Base-by-base conservation (phyloP, 208 protist species). In the Trypanosomatidae sp. region DNA sequence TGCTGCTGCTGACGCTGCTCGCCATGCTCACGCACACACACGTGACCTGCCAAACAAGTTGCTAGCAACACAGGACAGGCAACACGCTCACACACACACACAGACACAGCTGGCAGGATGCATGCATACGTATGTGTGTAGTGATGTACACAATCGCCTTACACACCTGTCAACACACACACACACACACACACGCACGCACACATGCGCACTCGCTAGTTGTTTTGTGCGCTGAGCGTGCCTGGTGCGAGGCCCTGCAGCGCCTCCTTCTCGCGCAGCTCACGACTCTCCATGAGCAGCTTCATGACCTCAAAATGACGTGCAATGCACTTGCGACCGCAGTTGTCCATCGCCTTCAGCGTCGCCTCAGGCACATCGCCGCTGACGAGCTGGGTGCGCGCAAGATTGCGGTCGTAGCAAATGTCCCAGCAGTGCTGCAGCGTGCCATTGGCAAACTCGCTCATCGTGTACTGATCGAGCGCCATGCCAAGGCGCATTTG, bases 281-380 rank as follows among this genome's bases (percentile, higher is more conserved):
- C 68, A 5, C 70, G 57, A 2, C 59, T 53, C n/a, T 58, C 74
- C 25, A 63, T 64, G 55, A 87, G 71, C 33, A 93, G 48, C 26
- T 69, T 70, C 77, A 93, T 77, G 40, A 85, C 79, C 35, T 93
- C 85, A 51, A 93, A 93, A 37, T 93, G 62, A 0, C 85, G 60
- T 4, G 71, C 76, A 20, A 89, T 64, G 43, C 85, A 93, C 75
- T 93, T 93, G 4, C 80, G 85, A 45, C 51, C 61, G 52, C 85
- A 93, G 28, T 76, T 77, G 23, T 90, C 71, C 71, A 88, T 85
- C 62, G 76, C 72, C 7, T 67, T 63, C 20, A 69, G 10, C 33
- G 76, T 83, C 18, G 50, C 39, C 42, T 90, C 77, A 0, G 70
- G 37, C 19, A 86, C 2, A 2, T 56, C 61, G 3, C 61, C 63